Evolutionary conservation across 257 asterid genomes (phyloP), one percentile per base, ranked within the genome.

Genomic region (Ocimum tenuiflorum): DNA sequence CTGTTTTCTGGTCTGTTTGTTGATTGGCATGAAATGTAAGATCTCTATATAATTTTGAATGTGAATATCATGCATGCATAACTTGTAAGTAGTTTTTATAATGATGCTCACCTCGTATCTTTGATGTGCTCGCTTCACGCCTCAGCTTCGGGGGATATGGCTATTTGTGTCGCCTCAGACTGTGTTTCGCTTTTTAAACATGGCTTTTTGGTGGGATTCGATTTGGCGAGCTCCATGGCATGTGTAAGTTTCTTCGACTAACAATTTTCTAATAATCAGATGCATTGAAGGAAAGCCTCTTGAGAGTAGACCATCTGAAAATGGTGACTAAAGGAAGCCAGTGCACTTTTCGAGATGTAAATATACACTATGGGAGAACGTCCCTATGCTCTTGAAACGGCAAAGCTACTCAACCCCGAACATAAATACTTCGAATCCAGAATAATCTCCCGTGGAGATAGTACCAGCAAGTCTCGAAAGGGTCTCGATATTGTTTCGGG

Each of bases 331-430:
- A 92, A 82, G 65, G 90, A 86, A 81, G 95, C 96, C 17, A 82
- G 85, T 58, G 75, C 77, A 8, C 65, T 89, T 73, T 92, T 89
- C 33, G 99, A 89, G 75, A 87, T 92, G 97, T 89, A 81, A 68
- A 89, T 92, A 70, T 92, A 92, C 73, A 92, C 99, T 13, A 89
- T 89, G 97, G 97, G 97, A 2, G 97, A 89, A 68, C 95, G 97
- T 41, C 86, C 88, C 10, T 92, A 89, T 80, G 99, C 97, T 9
- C 51, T 87, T 67, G 85, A 81, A 78, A 89, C 89, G 99, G 97
- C 95, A 54, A 70, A 15, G 3, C 76, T 89, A 58, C 96, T 92
- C 20, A 97, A 92, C 67, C 97, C 96, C 42, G 77, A 73, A 67
- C 81, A 74, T 67, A 69, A 79, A 35, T 89, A 89, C 76, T 92